Conservation (phyloP, 108 stramenopile species). For the Fragilaria crotonensis region DNA sequence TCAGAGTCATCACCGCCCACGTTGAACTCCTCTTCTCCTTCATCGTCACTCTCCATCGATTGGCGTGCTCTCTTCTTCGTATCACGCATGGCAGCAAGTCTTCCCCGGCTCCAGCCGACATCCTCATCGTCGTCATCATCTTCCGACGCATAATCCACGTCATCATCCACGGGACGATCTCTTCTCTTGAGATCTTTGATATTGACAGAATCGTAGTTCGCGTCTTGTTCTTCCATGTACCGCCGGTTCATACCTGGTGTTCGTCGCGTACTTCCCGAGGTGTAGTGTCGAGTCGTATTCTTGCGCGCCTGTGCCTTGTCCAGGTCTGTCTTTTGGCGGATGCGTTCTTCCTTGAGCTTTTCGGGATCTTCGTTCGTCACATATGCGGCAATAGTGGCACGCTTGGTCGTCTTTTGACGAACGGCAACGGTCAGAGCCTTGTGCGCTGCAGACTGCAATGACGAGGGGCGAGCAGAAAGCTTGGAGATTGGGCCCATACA, state of each 20-base stretch:
- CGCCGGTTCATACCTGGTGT: conserved; percentile 56
- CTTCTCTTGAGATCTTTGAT: conserved; percentile 43
- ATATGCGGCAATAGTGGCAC: conserved; percentile 61
- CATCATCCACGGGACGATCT: conserved; percentile 42
- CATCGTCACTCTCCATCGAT: conserved; percentile 31
- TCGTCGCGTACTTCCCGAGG: conserved; percentile 16
- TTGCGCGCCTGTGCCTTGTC: conserved; percentile 46
- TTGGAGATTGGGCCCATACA: conserved; percentile 59
- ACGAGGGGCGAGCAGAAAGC: conserved; percentile 53
- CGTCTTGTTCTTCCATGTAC: conserved; percentile 70
- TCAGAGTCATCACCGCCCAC: conserved; percentile 15
- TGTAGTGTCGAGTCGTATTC: neutral
- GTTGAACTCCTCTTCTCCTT: conserved; percentile 14
- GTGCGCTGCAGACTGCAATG: conserved; percentile 71
- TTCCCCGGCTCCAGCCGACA: conserved; percentile 45
- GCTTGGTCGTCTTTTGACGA: conserved; percentile 67
- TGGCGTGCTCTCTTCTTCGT: conserved; percentile 21
- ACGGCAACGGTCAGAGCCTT: conserved; percentile 70
- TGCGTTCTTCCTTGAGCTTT: conserved; percentile 60
- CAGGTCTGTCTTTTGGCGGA: conserved; percentile 61
- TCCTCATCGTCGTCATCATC: conserved; percentile 67
- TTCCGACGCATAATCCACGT: conserved; percentile 27
- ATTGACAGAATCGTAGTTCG: conserved; percentile 66
- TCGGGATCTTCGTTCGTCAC: conserved; percentile 83
- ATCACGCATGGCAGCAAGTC: conserved; percentile 29